Evolutionary conservation across 2,329 filamentous ascomycete species (phyloP).

Genomic region (Fusarium sp.): DNA sequence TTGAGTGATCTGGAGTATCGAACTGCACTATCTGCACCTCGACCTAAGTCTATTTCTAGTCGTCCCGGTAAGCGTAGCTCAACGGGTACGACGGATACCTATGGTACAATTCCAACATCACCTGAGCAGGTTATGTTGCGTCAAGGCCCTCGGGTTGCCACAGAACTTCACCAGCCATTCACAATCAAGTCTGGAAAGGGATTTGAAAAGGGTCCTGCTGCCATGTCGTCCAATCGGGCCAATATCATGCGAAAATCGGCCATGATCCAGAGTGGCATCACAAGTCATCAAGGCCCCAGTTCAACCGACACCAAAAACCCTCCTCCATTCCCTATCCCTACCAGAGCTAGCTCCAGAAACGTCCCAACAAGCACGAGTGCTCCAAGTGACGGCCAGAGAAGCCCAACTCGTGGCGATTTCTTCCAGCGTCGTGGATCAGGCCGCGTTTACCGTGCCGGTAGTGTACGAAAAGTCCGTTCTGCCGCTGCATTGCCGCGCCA

Average conservation of each 20-base stretch:
- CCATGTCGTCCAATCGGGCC: slow-evolving; percentile 57
- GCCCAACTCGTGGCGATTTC: slow-evolving; percentile 73
- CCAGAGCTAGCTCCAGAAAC: slow-evolving; percentile 85
- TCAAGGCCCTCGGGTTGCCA: slow-evolving; percentile 48
- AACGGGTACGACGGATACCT: slow-evolving; percentile 42
- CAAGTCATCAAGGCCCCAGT: slow-evolving; percentile 74
- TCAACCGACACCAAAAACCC: slow-evolving; percentile 71
- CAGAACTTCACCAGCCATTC: slow-evolving; percentile 60
- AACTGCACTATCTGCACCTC: slow-evolving; percentile 73
- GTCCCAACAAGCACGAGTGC: slow-evolving; percentile 73
- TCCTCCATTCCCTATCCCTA: slow-evolving; percentile 93
- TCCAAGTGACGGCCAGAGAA: slow-evolving; percentile 78
- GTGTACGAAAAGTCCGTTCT: slow-evolving; percentile 85
- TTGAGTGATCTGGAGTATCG: slow-evolving; percentile 74
- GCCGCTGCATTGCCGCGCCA: slow-evolving; percentile 76
- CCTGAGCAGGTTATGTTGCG: slow-evolving; percentile 55
- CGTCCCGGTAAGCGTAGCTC: slow-evolving; percentile 58
- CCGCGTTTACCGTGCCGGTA: slow-evolving; percentile 66
- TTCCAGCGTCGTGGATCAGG: slow-evolving; percentile 65
- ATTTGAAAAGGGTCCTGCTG: slow-evolving; percentile 53
- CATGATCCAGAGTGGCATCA: slow-evolving; percentile 82
- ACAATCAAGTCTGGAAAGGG: slow-evolving; percentile 51
- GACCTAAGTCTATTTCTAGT: slow-evolving; percentile 57
- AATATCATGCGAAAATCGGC: slow-evolving; percentile 80
- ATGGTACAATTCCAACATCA: slow-evolving; percentile 53